Conservation (phyloP, 2,329 filamentous ascomycete genomes). For the Malbranchea cinnamomea region DNA sequence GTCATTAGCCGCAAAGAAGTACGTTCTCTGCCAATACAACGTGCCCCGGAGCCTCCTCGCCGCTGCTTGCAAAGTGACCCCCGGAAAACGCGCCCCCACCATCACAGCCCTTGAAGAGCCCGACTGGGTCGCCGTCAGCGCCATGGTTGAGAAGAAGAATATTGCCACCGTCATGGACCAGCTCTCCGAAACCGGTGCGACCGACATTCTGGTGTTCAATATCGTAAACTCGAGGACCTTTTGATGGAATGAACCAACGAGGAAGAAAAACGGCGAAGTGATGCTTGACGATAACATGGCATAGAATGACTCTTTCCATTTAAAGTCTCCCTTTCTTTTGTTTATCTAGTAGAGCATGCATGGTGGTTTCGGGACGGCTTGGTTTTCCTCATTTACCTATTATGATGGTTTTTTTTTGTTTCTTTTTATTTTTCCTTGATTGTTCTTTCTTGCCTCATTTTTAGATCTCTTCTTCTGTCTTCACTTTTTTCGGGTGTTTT, state of each 20-base stretch:
- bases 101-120: slow-evolving; percentile 78
- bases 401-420: too few relatives aligned
- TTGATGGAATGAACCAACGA: slow-evolving; percentile 1
- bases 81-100: slow-evolving; percentile 85
- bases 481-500: too few relatives aligned
- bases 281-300: background rate
- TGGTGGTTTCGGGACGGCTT: too few relatives aligned
- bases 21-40: slow-evolving; percentile 94
- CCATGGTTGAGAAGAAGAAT: slow-evolving; percentile 82
- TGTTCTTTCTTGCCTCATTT: too few relatives aligned
- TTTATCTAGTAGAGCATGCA: too few relatives aligned
- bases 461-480: too few relatives aligned
- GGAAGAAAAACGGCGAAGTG: slow-evolving; percentile 2
- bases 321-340: too few relatives aligned
- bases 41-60: slow-evolving; percentile 55
- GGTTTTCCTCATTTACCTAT: too few relatives aligned
- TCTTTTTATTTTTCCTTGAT: too few relatives aligned
- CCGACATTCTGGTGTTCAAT: slow-evolving; percentile 71
- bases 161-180: slow-evolving; percentile 81
- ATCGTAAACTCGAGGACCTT: slow-evolving; percentile 61
- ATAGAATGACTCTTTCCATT: background rate
- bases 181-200: slow-evolving; percentile 58
- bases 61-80: slow-evolving; percentile 62
- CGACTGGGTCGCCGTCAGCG: slow-evolving; percentile 85
- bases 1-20: slow-evolving; percentile 60